Conservation (phyloP, 331 rosid genomes). For the Telfairia occidentalis region DNA sequence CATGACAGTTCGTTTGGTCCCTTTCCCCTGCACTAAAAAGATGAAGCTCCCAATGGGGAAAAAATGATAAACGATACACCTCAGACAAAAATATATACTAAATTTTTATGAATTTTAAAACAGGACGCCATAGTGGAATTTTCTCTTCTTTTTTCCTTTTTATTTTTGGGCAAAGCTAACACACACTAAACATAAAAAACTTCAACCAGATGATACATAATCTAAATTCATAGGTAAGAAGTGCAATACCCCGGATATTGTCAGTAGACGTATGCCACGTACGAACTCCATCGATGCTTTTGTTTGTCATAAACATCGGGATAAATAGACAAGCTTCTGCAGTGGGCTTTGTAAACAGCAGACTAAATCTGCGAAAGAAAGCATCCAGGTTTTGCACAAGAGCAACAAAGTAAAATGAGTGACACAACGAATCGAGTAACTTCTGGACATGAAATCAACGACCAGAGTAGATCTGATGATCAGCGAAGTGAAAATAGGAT, state of each 20-base stretch:
- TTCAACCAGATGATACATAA: background rate
- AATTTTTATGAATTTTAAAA: background rate
- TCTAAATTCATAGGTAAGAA: background rate
- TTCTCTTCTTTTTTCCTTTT: background rate
- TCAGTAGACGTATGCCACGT: background rate
- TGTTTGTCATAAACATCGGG: background rate
- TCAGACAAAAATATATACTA: background rate
- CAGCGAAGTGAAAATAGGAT: background rate
- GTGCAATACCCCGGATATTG: background rate
- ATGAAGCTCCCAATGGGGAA: background rate
- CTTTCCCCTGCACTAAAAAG: slow-evolving; percentile 9
- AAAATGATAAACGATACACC: background rate
- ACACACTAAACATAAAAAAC: background rate
- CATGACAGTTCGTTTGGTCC: slow-evolving; percentile 11
- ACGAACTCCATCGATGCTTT: slow-evolving; percentile 1
- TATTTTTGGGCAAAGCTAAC: background rate
- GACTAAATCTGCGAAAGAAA: background rate
- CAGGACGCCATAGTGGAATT: background rate
- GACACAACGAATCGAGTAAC: background rate
- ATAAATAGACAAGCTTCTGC: background rate
- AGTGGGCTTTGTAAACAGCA: background rate
- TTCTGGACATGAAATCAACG: background rate
- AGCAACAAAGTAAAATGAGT: background rate
- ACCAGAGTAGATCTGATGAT: background rate
- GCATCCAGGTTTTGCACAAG: background rate